Conservation (phyloP, 306 rosid genomes). For the Vigna radiata region DNA sequence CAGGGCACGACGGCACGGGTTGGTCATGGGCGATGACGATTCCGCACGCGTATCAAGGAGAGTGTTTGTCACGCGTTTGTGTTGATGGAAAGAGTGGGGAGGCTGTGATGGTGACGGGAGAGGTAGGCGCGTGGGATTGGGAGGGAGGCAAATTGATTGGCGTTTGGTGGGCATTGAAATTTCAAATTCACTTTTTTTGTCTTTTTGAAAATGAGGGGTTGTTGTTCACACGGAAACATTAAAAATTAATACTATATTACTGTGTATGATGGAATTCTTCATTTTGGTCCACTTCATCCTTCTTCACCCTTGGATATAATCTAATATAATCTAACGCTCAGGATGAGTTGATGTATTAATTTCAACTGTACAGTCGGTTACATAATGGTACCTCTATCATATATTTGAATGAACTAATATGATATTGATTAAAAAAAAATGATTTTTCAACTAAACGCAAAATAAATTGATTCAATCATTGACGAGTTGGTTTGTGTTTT, state of each 20-base stretch:
- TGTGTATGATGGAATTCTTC: not conserved
- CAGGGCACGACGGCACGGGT: constrained; percentile 38
- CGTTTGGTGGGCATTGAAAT: constrained; percentile 32
- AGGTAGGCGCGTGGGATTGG: constrained; percentile 6
- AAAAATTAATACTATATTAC: not conserved
- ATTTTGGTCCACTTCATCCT: not conserved
- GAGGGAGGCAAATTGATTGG: constrained; percentile 21
- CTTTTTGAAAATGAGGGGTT: constrained; percentile 3
- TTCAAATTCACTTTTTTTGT: constrained; percentile 11
- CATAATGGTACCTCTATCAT: not conserved
- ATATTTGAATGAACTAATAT: too few species aligned
- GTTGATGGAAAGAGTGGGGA: not conserved
- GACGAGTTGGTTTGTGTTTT: too few species aligned
- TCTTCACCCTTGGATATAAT: not conserved
- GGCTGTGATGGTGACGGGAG: not conserved
- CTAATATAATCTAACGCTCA: not conserved
- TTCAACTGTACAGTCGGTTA: not conserved
- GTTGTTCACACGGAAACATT: constrained; percentile 21
- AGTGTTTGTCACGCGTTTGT: constrained; percentile 24
- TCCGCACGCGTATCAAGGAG: constrained; percentile 18
- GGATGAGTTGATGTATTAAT: not conserved
- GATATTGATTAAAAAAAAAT: too few species aligned
- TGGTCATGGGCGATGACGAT: not conserved
- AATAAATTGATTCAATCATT: too few species aligned
- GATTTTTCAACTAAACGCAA: too few species aligned